A percentile compares a stretch with the other conserved stretches of the same genome.
phyloP scores from a whole-genome alignment of 306 rosid genomes.

The Arachis hypogaea region DNA sequence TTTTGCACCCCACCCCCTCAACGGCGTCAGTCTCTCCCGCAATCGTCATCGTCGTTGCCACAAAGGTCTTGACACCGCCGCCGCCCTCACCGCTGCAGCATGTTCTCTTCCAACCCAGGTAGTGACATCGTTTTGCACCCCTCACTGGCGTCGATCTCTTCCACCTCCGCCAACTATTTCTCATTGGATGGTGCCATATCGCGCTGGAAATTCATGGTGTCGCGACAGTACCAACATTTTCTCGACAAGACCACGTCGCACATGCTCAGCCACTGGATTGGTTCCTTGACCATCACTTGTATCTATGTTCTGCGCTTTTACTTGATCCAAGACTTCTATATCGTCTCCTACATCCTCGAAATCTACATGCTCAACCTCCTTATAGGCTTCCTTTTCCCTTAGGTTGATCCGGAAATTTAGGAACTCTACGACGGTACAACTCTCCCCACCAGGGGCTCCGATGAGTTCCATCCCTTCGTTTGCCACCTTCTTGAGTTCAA shows the following conservation, averaged over 20 bases:
- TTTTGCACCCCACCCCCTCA: too few relatives aligned
- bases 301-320: conserved; percentile 69
- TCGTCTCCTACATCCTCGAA: conserved; percentile 90
- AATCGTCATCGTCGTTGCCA: too few relatives aligned
- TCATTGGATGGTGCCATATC: conserved; percentile 56
- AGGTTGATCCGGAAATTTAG: conserved; percentile 86
- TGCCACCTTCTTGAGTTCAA: conserved; percentile 96
- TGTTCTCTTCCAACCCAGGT: too few relatives aligned
- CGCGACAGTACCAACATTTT: conserved; percentile 70
- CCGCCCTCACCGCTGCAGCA: too few relatives aligned
- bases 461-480: conserved; percentile 95
- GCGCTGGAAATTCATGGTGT: conserved; percentile 57
- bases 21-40: too few relatives aligned
- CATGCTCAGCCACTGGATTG: conserved; percentile 82
- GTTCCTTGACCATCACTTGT: conserved; percentile 17
- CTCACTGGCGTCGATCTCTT: not conserved
- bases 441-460: conserved; percentile 84
- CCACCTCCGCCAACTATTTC: not conserved
- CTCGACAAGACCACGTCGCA: conserved; percentile 79
- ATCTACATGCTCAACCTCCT: conserved; percentile 53
- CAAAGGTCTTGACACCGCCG: too few relatives aligned
- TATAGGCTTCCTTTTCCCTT: conserved; percentile 77
- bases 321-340: conserved; percentile 80
- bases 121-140: too few relatives aligned
- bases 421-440: conserved; percentile 69